These are phyloP conservation scores for Agarophyton chilense DNA, from an alignment of 23 red algal species.

Conservation along the genomic window DNA sequence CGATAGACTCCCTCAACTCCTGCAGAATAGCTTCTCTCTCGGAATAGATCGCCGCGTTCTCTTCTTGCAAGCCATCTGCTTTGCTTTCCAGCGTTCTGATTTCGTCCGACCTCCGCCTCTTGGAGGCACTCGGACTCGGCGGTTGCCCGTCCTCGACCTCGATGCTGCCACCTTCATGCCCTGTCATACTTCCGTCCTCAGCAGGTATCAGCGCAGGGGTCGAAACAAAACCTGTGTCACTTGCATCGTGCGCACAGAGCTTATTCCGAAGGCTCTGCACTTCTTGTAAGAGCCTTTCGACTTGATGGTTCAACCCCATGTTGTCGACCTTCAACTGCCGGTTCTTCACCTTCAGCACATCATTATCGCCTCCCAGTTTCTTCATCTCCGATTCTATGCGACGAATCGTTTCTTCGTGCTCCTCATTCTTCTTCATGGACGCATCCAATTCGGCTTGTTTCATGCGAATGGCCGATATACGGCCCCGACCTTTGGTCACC, in stretches of 20 bases:
- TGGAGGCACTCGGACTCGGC: not conserved
- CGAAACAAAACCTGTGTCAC: not conserved
- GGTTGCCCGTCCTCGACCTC: not conserved
- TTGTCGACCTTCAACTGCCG: constrained; percentile 17
- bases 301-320: constrained; percentile 37
- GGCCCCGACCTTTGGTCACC: not conserved
- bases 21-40: constrained; percentile 21
- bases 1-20: not conserved
- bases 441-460: constrained; percentile 15
- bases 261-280: constrained; percentile 28
- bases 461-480: not conserved
- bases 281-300: constrained; percentile 28
- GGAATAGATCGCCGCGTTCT: not conserved
- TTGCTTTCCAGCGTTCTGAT: constrained; percentile 7
- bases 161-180: not conserved
- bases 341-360: not conserved
- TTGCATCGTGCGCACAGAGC: not conserved
- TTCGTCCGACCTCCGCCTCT: not conserved
- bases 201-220: not conserved
- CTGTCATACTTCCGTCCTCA: not conserved
- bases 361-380: not conserved
- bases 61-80: constrained; percentile 14
- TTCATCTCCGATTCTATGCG: not conserved
- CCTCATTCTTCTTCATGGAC: constrained; percentile 3
- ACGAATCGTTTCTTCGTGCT: constrained; percentile 21